phyloP scores from a whole-genome alignment of 495 filamentous ascomycete genomes.

The Tuber magnatum region DNA sequence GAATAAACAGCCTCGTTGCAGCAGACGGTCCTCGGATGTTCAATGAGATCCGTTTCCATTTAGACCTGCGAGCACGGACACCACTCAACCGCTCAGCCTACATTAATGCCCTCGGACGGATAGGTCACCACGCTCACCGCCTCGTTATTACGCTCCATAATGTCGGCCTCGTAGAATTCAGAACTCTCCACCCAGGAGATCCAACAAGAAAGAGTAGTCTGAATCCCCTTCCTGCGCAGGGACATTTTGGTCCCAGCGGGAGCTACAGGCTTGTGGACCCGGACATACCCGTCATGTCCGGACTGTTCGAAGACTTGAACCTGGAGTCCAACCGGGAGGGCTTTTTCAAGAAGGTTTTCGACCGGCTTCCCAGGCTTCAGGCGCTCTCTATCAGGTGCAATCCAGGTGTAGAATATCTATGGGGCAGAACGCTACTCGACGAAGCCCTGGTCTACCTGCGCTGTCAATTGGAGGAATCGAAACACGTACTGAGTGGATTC shows the following conservation, averaged over 20 bases:
- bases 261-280: not conserved
- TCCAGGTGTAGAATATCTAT: not conserved
- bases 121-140: conserved; percentile 6
- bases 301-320: conserved; percentile 6
- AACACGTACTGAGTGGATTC: not conserved
- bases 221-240: conserved; percentile 17
- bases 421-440: conserved; percentile 23
- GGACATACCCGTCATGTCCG: conserved; percentile 7
- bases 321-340: not conserved
- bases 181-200: not conserved
- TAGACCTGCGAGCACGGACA: conserved; percentile 8
- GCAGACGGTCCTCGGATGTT: conserved; percentile 17
- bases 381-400: conserved; percentile 16
- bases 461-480: conserved; percentile 21
- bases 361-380: conserved; percentile 16
- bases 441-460: conserved; percentile 25
- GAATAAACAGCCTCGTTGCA: conserved; percentile 3
- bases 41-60: conserved; percentile 14
- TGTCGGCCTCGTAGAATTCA: not conserved
- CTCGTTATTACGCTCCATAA: conserved; percentile 12
- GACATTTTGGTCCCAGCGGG: not conserved
- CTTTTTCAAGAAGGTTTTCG: conserved; percentile 21
- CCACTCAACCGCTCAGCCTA: not conserved
- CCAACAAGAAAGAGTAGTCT: not conserved
- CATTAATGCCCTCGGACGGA: conserved; percentile 4